Evolutionary conservation across 495 filamentous ascomycete species (phyloP).

Genomic region (Hypoxylon cercidicola): DNA sequence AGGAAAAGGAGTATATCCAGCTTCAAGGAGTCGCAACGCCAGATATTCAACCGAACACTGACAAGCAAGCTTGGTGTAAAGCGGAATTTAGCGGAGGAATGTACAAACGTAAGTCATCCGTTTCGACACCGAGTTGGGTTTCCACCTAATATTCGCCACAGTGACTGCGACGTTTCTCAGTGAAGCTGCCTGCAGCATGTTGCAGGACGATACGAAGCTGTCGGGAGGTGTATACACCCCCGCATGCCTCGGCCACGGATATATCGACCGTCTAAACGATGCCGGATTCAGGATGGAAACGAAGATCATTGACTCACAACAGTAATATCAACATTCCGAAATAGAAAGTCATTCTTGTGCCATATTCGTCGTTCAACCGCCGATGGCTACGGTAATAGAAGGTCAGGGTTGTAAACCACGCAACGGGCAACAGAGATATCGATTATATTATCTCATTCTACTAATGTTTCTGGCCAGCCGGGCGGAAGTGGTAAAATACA

Average conservation of each 20-base stretch:
- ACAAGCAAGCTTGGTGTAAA: slow-evolving; percentile 66
- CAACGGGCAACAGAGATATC: not conserved
- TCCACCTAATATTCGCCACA: slow-evolving; percentile 41
- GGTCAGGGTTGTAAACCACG: not conserved
- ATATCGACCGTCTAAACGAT: slow-evolving; percentile 73
- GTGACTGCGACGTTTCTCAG: slow-evolving; percentile 75
- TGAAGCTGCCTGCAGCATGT: slow-evolving; percentile 76
- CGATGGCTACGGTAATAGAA: not conserved
- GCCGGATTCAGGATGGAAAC: slow-evolving; percentile 72
- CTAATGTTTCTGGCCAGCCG: not conserved
- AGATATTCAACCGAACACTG: slow-evolving; percentile 57
- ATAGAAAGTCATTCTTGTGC: no score
- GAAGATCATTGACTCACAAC: slow-evolving; percentile 48
- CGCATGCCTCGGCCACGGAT: slow-evolving; percentile 82
- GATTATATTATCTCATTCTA: not conserved
- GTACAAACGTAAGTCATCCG: slow-evolving; percentile 65
- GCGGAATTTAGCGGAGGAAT: slow-evolving; percentile 68
- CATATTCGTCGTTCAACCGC: no score
- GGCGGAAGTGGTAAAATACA: slow-evolving; percentile 4
- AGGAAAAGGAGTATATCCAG: slow-evolving; percentile 67
- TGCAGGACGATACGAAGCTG: slow-evolving; percentile 70
- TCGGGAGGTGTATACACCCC: slow-evolving; percentile 81
- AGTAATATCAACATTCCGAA: no score
- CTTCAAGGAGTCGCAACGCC: slow-evolving; percentile 73
- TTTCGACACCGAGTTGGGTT: slow-evolving; percentile 8